phyloP scores from a whole-genome alignment of 2,329 filamentous ascomycete species.

The Alternaria sp. region DNA sequence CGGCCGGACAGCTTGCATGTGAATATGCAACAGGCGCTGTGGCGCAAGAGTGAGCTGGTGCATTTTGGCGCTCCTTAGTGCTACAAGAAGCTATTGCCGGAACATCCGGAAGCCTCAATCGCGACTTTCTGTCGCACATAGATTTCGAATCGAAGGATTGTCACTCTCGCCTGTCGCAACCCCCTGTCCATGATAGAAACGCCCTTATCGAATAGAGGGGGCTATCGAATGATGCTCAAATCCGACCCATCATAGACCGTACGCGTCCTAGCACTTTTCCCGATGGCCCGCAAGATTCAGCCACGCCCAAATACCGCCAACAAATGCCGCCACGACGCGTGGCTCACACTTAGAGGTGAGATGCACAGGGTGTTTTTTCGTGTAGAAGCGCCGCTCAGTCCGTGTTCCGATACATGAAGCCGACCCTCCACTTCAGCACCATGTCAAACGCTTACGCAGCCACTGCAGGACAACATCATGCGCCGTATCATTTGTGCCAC shows the following conservation, averaged over 20 bases:
- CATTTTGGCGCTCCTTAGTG: background rate
- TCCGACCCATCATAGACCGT: background rate
- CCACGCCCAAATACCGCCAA: background rate
- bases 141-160: background rate
- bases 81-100: background rate
- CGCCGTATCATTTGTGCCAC: conserved; percentile 22
- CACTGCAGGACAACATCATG: conserved; percentile 27
- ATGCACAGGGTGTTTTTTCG: background rate
- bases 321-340: conserved; percentile 1
- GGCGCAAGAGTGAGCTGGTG: conserved; percentile 39
- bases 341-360: background rate
- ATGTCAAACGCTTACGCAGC: conserved; percentile 23
- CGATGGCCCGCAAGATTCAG: background rate
- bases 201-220: background rate
- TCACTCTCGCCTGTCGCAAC: background rate
- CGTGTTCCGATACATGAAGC: background rate
- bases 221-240: background rate
- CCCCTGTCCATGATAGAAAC: background rate
- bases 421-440: background rate
- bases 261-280: background rate
- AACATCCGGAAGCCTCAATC: background rate
- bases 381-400: background rate
- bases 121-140: background rate
- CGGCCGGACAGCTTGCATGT: conserved; percentile 42
- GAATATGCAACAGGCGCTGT: conserved; percentile 44